phyloP scores from a whole-genome alignment of 148 eudicot species.

The Amaranthus palmeri region DNA sequence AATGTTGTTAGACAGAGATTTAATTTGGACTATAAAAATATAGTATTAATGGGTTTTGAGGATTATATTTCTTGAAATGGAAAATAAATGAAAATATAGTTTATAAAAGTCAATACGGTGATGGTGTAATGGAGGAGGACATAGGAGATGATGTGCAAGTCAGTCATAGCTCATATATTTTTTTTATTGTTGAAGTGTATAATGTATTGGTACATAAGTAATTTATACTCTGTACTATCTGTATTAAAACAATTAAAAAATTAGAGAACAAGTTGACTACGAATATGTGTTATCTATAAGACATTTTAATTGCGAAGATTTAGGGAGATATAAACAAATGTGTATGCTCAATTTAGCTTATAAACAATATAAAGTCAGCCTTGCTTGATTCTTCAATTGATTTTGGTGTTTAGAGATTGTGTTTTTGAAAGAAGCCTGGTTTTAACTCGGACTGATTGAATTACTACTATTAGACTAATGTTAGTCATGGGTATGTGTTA shows the following conservation, averaged over 20 bases:
- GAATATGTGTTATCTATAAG: neutral
- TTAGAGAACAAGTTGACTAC: slow-evolving; percentile 3
- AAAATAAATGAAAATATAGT: neutral
- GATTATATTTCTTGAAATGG: slow-evolving; percentile 3
- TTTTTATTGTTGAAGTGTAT: neutral
- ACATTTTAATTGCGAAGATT: neutral
- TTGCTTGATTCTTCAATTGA: neutral
- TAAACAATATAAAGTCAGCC: neutral
- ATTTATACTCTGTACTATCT: neutral
- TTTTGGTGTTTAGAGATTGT: neutral
- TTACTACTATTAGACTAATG: no score
- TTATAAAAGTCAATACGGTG: slow-evolving; percentile 20
- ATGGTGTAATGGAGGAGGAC: slow-evolving; percentile 9
- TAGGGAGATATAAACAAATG: neutral
- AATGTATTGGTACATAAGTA: neutral
- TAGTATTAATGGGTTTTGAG: neutral
- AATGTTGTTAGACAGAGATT: slow-evolving; percentile 2
- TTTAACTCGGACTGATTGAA: no score
- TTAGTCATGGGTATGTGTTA: no score
- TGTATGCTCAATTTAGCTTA: neutral
- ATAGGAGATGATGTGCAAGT: slow-evolving; percentile 25
- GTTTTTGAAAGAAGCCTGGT: neutral
- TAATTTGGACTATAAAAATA: neutral
- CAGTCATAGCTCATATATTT: neutral
- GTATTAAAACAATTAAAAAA: neutral